phyloP scores from a whole-genome alignment of 1,139 yeast genomes.

The Suhomyces choctaworum region DNA sequence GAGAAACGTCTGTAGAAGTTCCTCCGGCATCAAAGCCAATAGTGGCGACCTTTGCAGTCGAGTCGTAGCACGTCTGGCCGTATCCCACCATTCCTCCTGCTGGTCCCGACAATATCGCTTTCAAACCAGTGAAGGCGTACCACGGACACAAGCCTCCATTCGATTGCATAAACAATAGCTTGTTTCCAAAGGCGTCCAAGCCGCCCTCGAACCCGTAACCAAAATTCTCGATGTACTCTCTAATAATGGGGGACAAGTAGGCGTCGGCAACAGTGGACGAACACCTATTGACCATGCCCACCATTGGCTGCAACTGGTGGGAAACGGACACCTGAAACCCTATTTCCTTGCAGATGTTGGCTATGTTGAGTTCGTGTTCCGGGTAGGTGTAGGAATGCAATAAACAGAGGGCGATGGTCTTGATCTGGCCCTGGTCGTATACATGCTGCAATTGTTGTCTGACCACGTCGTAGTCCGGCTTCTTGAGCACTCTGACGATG shows the following conservation, averaged over 20 bases:
- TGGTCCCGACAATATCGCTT: constrained; percentile 51
- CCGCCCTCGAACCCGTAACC: constrained; percentile 49
- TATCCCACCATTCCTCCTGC: constrained; percentile 56
- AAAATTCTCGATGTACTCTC: constrained; percentile 36
- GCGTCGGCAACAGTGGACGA: constrained; percentile 51
- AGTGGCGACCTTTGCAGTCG: constrained; percentile 31
- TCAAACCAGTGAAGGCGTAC: constrained; percentile 49
- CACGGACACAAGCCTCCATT: constrained; percentile 53
- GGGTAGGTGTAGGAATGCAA: constrained; percentile 45
- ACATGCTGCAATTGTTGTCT: constrained; percentile 26
- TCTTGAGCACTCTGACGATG: constrained; percentile 29
- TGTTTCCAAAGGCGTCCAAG: constrained; percentile 43
- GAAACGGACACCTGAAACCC: constrained; percentile 45
- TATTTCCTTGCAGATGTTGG: constrained; percentile 35
- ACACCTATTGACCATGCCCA: constrained; percentile 44
- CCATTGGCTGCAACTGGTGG: constrained; percentile 46
- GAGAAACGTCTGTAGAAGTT: constrained; percentile 49
- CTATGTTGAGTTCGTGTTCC: constrained; percentile 38
- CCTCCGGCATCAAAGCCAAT: constrained; percentile 53
- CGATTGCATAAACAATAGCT: constrained; percentile 47
- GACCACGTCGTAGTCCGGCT: constrained; percentile 32
- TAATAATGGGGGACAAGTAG: constrained; percentile 41
- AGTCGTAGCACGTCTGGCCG: constrained; percentile 45
- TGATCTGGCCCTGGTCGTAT: constrained; percentile 28
- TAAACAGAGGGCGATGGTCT: constrained; percentile 40